Evolutionary conservation across 1,139 yeast genomes (phyloP).

Genomic region (Yamadazyma songkhlaensis): DNA sequence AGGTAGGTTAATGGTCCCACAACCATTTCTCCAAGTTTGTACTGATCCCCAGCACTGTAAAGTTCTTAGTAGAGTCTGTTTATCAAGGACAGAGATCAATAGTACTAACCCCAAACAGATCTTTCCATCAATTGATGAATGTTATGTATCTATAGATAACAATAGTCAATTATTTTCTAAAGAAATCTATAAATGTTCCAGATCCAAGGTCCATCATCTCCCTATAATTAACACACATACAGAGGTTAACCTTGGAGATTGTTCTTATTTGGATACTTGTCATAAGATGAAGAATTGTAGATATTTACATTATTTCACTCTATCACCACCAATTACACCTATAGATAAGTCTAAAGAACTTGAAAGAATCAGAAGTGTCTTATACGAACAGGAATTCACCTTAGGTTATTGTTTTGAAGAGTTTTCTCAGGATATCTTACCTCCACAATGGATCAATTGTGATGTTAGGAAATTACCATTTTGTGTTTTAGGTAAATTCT

Average conservation of each 20-base stretch:
- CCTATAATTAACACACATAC: slow-evolving; percentile 57
- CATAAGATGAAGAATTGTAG: slow-evolving; percentile 80
- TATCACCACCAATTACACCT: slow-evolving; percentile 39
- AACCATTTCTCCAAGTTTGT: slow-evolving; percentile 55
- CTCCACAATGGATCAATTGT: slow-evolving; percentile 85
- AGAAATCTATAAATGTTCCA: slow-evolving; percentile 41
- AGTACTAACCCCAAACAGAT: slow-evolving; percentile 14
- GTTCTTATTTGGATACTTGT: slow-evolving; percentile 91
- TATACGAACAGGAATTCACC: slow-evolving; percentile 42
- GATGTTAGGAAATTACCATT: slow-evolving; percentile 76
- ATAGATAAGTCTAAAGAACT: slow-evolving; percentile 12
- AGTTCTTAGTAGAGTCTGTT: slow-evolving; percentile 26
- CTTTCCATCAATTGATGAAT: slow-evolving; percentile 18
- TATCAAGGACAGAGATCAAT: slow-evolving; percentile 19
- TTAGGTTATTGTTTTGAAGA: slow-evolving; percentile 54
- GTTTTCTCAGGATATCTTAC: slow-evolving; percentile 27
- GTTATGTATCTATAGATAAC: slow-evolving; percentile 18
- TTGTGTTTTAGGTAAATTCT: slow-evolving; percentile 71
- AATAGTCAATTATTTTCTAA: slow-evolving; percentile 21
- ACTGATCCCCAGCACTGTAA: slow-evolving; percentile 43
- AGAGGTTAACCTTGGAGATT: slow-evolving; percentile 77
- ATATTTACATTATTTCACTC: slow-evolving; percentile 74
- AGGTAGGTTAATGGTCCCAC: slow-evolving; percentile 25
- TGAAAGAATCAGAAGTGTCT: slow-evolving; percentile 16
- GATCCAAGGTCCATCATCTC: slow-evolving; percentile 54